A percentile compares a stretch with the other conserved stretches of the same genome.
phyloP scores from a whole-genome alignment of 2,329 filamentous ascomycete species.

The Colletotrichum gigasporum region DNA sequence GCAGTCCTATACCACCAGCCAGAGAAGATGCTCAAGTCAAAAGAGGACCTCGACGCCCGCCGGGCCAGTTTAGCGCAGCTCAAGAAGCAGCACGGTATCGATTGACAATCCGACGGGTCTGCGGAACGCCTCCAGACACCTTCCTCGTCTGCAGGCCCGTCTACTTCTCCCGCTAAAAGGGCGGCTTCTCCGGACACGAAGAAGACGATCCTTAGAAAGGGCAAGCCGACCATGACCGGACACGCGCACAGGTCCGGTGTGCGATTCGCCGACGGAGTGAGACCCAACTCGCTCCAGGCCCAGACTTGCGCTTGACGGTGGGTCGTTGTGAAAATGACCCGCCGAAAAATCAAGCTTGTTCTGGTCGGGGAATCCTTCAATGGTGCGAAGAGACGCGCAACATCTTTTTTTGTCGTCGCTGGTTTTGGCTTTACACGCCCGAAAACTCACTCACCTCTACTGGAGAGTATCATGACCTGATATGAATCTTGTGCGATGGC shows the following conservation, averaged over 20 bases:
- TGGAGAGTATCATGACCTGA: constrained; percentile 34
- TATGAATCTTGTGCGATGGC: constrained; percentile 33
- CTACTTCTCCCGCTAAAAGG: constrained; percentile 52
- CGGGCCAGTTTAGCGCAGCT: constrained; percentile 98
- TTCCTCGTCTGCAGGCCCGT: constrained; percentile 70
- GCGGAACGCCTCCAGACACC: constrained; percentile 55
- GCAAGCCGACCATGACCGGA: constrained; percentile 48
- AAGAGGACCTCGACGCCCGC: constrained; percentile 92
- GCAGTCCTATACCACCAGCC: constrained; percentile 72
- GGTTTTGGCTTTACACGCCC: constrained; percentile 31
- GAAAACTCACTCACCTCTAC: constrained; percentile 32
- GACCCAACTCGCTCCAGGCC: constrained; percentile 41
- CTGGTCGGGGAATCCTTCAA: constrained; percentile 22
- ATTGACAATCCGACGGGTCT: constrained; percentile 87
- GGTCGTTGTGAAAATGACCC: constrained; percentile 28
- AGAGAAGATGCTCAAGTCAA: constrained; percentile 79
- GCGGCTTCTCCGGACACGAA: constrained; percentile 46
- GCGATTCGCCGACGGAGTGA: constrained; percentile 52
- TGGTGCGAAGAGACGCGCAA: constrained; percentile 16
- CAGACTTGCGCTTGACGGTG: constrained; percentile 48
- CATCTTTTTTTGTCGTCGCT: constrained; percentile 26
- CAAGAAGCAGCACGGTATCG: constrained; percentile 97
- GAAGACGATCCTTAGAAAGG: constrained; percentile 56
- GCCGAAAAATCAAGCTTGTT: constrained; percentile 26
- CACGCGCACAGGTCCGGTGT: constrained; percentile 50